phyloP scores from a whole-genome alignment of 2,329 filamentous ascomycete genomes.

The Penicillium sp. region DNA sequence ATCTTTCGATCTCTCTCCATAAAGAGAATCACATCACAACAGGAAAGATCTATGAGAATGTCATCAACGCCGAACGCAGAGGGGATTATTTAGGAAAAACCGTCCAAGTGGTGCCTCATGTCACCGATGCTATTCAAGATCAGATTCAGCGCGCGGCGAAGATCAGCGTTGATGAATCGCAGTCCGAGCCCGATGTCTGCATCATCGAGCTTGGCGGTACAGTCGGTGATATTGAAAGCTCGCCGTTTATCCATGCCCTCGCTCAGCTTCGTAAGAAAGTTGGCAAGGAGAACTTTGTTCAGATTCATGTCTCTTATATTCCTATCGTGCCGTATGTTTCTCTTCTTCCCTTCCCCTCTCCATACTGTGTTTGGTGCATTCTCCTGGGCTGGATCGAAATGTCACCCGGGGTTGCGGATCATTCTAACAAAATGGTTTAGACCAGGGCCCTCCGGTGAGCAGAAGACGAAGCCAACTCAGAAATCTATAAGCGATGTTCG shows the following conservation, averaged over 20 bases:
- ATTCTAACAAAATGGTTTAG: not conserved
- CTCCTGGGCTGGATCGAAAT: not conserved
- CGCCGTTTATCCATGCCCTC: conserved; percentile 85
- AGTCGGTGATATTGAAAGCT: conserved; percentile 77
- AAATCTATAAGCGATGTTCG: conserved; percentile 82
- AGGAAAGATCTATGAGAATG: conserved; percentile 90
- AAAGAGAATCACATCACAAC: conserved; percentile 96
- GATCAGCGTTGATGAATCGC: conserved; percentile 83
- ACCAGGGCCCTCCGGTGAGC: conserved; percentile 55
- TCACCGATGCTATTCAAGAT: conserved; percentile 88
- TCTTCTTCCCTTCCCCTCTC: not conserved
- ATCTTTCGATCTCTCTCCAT: conserved; percentile 78
- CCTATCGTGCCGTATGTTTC: conserved; percentile 60
- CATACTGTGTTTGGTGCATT: not conserved
- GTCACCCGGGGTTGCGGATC: not conserved
- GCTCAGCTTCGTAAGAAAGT: conserved; percentile 72
- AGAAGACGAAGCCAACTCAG: conserved; percentile 98
- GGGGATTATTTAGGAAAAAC: conserved; percentile 86
- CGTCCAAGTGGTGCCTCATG: conserved; percentile 87
- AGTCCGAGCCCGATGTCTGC: conserved; percentile 83
- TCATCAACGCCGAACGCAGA: conserved; percentile 72
- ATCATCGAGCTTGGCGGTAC: conserved; percentile 65
- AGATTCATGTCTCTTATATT: conserved; percentile 79
- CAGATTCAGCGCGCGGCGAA: conserved; percentile 86
- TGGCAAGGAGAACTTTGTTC: conserved; percentile 78